Percentiles rank a stretch among this genome's conserved stretches.
phyloP scores from a whole-genome alignment of 73 alveolate species.

The Breviolum minutum region DNA sequence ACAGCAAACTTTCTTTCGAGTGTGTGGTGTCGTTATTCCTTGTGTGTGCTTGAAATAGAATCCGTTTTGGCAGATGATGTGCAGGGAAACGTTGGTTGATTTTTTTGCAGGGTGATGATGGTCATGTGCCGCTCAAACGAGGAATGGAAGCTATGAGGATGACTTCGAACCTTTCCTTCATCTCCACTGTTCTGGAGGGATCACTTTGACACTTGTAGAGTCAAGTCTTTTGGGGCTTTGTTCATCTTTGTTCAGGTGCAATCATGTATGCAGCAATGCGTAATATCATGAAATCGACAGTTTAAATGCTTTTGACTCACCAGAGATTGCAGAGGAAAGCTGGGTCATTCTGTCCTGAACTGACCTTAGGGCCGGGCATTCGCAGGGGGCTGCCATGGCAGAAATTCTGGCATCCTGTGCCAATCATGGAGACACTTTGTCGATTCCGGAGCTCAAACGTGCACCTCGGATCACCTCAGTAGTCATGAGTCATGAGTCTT shows the following conservation, averaged over 20 bases:
- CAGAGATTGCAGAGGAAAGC: too few species aligned
- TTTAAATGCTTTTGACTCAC: too few species aligned
- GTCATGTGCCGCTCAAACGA: neutral
- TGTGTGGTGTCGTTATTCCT: too few species aligned
- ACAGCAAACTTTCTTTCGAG: too few species aligned
- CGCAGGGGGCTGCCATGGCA: slow-evolving; percentile 17
- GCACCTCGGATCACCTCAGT: neutral
- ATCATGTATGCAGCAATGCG: too few species aligned
- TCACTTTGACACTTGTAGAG: slow-evolving; percentile 12
- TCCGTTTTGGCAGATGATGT: too few species aligned
- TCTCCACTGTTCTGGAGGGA: neutral
- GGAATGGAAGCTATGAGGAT: slow-evolving; percentile 1
- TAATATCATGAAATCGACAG: too few species aligned
- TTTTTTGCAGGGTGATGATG: neutral
- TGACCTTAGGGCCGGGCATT: neutral
- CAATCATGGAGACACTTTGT: neutral
- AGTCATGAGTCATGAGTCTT: neutral
- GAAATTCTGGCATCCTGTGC: neutral
- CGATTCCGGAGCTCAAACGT: neutral
- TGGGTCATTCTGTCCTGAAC: too few species aligned
- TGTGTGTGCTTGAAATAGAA: too few species aligned
- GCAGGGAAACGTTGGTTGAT: too few species aligned
- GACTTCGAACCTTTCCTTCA: slow-evolving; percentile 36
- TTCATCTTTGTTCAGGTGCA: too few species aligned
- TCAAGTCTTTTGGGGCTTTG: neutral